Evolutionary conservation across 352 stramenopile genomes (phyloP).

Genomic region (Globisporangium viniferum): DNA sequence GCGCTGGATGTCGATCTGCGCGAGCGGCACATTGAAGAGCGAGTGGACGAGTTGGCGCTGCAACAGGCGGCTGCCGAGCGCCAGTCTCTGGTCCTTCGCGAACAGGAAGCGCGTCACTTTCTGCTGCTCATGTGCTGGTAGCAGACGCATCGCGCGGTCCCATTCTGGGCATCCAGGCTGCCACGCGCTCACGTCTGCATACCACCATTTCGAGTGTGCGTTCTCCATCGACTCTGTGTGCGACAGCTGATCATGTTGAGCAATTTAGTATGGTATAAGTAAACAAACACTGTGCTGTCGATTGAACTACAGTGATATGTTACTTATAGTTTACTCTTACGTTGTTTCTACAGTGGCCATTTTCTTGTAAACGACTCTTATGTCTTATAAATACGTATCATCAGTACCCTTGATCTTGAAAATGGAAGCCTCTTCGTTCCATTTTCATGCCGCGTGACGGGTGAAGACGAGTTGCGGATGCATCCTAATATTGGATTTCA

Average conservation of each 20-base stretch:
- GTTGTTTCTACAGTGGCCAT: too few species aligned
- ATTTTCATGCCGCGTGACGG: too few species aligned
- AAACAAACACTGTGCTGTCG: not conserved
- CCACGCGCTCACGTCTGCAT: constrained; percentile 46
- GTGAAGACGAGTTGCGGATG: too few species aligned
- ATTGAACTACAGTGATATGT: not conserved
- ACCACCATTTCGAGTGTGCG: constrained; percentile 15
- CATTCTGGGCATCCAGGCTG: constrained; percentile 31
- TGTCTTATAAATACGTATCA: too few species aligned
- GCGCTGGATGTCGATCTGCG: constrained; percentile 43
- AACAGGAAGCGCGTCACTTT: constrained; percentile 63
- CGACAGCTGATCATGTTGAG: not conserved
- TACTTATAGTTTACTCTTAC: not conserved
- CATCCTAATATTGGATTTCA: too few species aligned
- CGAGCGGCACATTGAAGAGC: constrained; percentile 29
- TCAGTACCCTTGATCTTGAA: too few species aligned
- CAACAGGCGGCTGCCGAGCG: constrained; percentile 59
- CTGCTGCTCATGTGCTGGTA: constrained; percentile 39
- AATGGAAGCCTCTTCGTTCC: too few species aligned
- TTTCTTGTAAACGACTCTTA: too few species aligned
- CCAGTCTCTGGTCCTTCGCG: constrained; percentile 61
- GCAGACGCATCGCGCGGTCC: constrained; percentile 26
- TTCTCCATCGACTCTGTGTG: not conserved
- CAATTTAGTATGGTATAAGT: not conserved
- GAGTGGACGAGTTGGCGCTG: constrained; percentile 48